Evolutionary conservation across 2,329 filamentous ascomycete species (phyloP), one percentile per base, ranked within the genome.

Genomic region (Verticillium klebahnii): DNA sequence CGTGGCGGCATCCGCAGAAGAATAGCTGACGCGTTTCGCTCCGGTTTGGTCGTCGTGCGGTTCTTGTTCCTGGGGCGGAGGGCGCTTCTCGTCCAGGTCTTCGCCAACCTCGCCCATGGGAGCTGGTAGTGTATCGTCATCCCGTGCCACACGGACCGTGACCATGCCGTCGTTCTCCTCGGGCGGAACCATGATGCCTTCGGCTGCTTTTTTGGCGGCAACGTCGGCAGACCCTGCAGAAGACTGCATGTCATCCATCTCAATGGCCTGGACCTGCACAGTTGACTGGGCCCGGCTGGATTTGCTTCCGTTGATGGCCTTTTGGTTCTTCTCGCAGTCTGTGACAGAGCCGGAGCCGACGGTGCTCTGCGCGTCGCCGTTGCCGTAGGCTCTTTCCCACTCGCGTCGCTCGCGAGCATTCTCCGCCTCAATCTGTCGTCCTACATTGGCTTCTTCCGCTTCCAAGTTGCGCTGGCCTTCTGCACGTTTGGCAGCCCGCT

Each of bases 321-420:
- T 31, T 8, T 59, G 55, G 37, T 61, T 74, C 67, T 82, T 83
- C 63, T 84, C 81, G 66, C 75, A 82, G 2, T 76, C 76, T 62
- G 77, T 72, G 45, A 81, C 84, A 0, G 83, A 89, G 36, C 83
- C 81, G 25, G 75, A 80, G 3, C 65, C 70, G 17, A 71, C 69
- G 8, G 71, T 65, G 60, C 73, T 77, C 57, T 66, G 65, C 6
- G 64, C 65, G 29, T 78, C 74, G 61, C 84, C 85, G 65, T 89
- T 81, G 0, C 90, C 91, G 67, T 96, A 95, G 2, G 84, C 79
- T 6, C 84, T 84, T 71, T 97, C 93, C 93, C 93, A 97, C 64
- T 87, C 78, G 7, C 78, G 78, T 55, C 85, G 82, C 64, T 92
- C 89, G 6, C 81, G 80, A 12, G 82, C 80, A 60, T 84, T 88